These are phyloP conservation scores for Chlorella variabilis DNA, from an alignment of 163 green algal species.

Conservation along the genomic window DNA sequence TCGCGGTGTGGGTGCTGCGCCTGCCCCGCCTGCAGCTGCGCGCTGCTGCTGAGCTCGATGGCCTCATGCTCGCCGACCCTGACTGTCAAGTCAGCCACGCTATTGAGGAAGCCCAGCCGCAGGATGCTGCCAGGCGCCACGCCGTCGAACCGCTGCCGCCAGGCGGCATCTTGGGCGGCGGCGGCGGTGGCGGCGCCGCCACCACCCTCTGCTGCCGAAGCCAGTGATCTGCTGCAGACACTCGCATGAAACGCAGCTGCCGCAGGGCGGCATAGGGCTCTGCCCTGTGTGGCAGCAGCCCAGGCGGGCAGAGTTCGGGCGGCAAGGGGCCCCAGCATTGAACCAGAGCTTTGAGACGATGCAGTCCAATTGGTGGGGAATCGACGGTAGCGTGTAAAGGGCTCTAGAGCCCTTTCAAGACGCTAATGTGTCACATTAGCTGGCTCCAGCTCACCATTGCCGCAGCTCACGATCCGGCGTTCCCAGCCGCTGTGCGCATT, in stretches of 20 bases:
- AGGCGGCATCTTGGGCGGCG: not conserved
- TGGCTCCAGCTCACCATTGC: too few species aligned
- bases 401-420: too few species aligned
- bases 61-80: slow-evolving; percentile 26
- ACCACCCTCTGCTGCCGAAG: not conserved
- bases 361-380: too few species aligned
- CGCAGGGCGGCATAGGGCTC: not conserved
- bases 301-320: too few species aligned
- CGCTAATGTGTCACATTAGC: too few species aligned
- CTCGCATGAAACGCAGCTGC: too few species aligned
- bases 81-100: not conserved
- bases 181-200: not conserved
- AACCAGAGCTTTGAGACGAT: too few species aligned
- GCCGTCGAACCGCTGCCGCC: slow-evolving; percentile 15
- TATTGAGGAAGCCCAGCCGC: not conserved
- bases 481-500: too few species aligned
- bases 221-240: not conserved
- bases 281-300: not conserved
- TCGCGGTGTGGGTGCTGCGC: not conserved
- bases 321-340: too few species aligned
- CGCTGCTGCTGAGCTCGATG: slow-evolving; percentile 20
- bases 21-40: not conserved
- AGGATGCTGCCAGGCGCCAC: slow-evolving; percentile 14
- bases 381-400: too few species aligned
- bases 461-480: too few species aligned